Percentiles rank a stretch among this genome's conserved stretches.
phyloP scores from a whole-genome alignment of 2,329 filamentous ascomycete species.

The Trichoderma sp. region DNA sequence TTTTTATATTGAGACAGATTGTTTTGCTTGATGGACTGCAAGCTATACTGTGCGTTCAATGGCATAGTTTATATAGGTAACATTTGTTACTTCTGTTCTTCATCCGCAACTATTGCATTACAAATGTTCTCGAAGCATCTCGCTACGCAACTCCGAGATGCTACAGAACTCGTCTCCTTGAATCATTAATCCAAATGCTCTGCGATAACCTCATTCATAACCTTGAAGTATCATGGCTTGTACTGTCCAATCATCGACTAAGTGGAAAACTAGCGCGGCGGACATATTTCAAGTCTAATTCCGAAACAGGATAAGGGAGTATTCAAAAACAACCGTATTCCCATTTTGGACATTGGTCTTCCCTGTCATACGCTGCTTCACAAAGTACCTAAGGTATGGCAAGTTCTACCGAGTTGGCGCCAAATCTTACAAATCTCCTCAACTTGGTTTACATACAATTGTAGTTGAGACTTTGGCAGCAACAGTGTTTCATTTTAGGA shows the following conservation, averaged over 20 bases:
- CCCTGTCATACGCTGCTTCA: background rate
- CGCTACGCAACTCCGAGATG: background rate
- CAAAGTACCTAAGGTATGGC: background rate
- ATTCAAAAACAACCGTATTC: background rate
- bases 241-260: background rate
- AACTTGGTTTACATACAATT: background rate
- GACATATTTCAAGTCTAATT: background rate
- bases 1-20: too few species aligned
- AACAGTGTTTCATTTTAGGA: background rate
- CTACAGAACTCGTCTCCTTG: background rate
- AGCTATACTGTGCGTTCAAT: background rate
- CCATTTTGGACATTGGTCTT: background rate
- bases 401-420: background rate
- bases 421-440: background rate
- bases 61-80: background rate
- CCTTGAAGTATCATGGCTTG: background rate
- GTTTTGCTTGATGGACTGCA: background rate
- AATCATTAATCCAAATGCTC: background rate
- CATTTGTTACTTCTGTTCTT: background rate
- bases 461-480: background rate
- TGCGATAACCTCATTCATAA: background rate
- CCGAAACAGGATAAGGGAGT: background rate
- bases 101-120: background rate
- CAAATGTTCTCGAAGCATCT: background rate
- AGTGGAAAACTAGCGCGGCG: background rate